Conservation (phyloP, 1,139 yeast species). For the Scheffersomyces cryptocercus region DNA sequence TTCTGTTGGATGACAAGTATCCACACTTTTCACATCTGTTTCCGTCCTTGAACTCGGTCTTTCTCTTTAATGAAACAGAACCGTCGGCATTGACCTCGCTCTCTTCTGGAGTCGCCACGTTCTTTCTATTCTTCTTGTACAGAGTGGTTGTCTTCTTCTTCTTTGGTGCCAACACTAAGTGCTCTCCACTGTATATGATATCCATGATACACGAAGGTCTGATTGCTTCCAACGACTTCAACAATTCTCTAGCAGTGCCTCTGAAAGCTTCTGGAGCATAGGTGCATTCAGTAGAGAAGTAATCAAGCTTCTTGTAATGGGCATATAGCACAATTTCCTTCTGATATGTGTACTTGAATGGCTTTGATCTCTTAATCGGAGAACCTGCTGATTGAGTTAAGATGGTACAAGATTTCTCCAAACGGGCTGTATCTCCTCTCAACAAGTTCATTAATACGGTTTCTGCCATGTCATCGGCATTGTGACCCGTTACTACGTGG, state of each 20-base stretch:
- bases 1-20: constrained; percentile 79
- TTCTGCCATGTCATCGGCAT: constrained; percentile 99
- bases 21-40: constrained; percentile 88
- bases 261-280: constrained; percentile 98
- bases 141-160: constrained; percentile 33
- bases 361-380: constrained; percentile 88
- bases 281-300: constrained; percentile 95
- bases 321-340: constrained; percentile 98
- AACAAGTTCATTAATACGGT: constrained; percentile 92
- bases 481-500: constrained; percentile 97
- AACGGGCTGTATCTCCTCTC: constrained; percentile 93
- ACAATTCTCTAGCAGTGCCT: constrained; percentile 92
- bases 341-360: constrained; percentile 93
- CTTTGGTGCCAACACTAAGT: constrained; percentile 65
- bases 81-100: constrained; percentile 63
- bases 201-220: constrained; percentile 94
- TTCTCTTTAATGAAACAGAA: constrained; percentile 44
- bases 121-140: constrained; percentile 29
- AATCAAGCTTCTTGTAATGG: constrained; percentile 91
- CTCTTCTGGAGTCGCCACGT: constrained; percentile 24
- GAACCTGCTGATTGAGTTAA: constrained; percentile 79
- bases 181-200: constrained; percentile 92
- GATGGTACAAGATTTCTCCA: constrained; percentile 88
- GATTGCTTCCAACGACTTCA: constrained; percentile 86
- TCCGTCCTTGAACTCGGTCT: constrained; percentile 52